Conservation (phyloP, 2,329 filamentous ascomycete species). For the Epichloe aotearoae region DNA sequence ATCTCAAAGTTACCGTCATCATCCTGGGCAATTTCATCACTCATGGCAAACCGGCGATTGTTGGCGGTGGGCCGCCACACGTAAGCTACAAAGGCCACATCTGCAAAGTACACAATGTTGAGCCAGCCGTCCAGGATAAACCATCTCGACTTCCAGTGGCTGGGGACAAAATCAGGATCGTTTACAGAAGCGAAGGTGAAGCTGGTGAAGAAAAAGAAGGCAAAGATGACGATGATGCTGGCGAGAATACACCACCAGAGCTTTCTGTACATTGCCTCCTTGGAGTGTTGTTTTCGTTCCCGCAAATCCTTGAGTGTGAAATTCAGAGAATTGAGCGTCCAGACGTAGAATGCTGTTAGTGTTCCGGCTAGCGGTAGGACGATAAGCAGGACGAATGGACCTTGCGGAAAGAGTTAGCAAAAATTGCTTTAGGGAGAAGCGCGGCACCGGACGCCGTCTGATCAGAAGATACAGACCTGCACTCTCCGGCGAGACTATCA, state of each 20-base stretch:
- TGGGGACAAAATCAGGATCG: conserved; percentile 82
- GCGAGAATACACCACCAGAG: conserved; percentile 95
- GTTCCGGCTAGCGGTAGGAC: conserved; percentile 86
- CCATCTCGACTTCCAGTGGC: conserved; percentile 96
- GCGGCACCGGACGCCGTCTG: background rate
- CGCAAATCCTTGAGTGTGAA: conserved; percentile 91
- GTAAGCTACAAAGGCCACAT: conserved; percentile 87
- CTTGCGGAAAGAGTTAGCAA: conserved; percentile 25
- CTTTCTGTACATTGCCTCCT: conserved; percentile 93
- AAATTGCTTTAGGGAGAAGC: background rate
- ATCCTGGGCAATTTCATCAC: conserved; percentile 95
- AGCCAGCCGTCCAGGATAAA: conserved; percentile 96
- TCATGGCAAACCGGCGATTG: conserved; percentile 96
- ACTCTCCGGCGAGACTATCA: conserved; percentile 78
- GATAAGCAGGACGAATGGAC: conserved; percentile 81
- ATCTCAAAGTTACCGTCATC: conserved; percentile 94
- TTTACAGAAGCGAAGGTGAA: conserved; percentile 80
- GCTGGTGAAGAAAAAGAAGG: conserved; percentile 97
- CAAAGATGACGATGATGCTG: conserved; percentile 91
- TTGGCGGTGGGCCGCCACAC: conserved; percentile 94
- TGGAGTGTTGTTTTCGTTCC: conserved; percentile 85
- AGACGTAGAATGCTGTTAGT: conserved; percentile 93
- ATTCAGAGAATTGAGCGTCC: conserved; percentile 93
- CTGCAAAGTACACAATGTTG: conserved; percentile 88
- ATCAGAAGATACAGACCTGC: conserved; percentile 38